Conservation (phyloP, 2,329 filamentous ascomycete genomes). For the Fonsecaea multimorphosa region DNA sequence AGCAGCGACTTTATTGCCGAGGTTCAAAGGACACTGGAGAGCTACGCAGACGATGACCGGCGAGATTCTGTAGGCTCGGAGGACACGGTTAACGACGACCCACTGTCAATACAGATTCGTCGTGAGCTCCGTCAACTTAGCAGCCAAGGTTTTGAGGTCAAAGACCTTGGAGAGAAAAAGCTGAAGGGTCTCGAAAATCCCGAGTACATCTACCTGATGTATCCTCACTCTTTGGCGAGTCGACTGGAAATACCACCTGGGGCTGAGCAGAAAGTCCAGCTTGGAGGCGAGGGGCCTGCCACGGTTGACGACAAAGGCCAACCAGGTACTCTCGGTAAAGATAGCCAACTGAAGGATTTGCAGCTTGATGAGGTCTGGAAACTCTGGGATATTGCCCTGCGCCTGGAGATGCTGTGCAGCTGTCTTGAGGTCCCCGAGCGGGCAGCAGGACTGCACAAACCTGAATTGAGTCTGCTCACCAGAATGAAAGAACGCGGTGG, state of each 20-base stretch:
- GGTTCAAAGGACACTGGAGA: slow-evolving; percentile 87
- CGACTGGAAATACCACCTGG: slow-evolving; percentile 56
- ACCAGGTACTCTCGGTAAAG: slow-evolving; percentile 67
- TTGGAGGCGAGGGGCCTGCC: slow-evolving; percentile 50
- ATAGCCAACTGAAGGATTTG: slow-evolving; percentile 70
- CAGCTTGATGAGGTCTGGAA: slow-evolving; percentile 87
- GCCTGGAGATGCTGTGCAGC: slow-evolving; percentile 92
- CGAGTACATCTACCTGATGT: slow-evolving; percentile 93
- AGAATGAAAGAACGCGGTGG: slow-evolving; percentile 73
- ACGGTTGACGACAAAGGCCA: slow-evolving; percentile 44
- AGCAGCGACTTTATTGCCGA: slow-evolving; percentile 97
- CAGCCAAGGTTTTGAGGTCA: slow-evolving; percentile 93
- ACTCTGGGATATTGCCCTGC: slow-evolving; percentile 85
- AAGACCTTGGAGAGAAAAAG: slow-evolving; percentile 92
- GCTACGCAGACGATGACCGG: slow-evolving; percentile 83
- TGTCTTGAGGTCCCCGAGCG: slow-evolving; percentile 71
- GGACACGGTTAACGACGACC: slow-evolving; percentile 76
- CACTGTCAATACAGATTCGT: slow-evolving; percentile 75
- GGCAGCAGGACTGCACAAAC: slow-evolving; percentile 70
- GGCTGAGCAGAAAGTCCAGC: slow-evolving; percentile 37
- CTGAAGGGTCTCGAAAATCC: slow-evolving; percentile 97
- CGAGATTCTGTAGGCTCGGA: slow-evolving; percentile 72
- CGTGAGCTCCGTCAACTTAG: slow-evolving; percentile 86
- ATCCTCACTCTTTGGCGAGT: slow-evolving; percentile 84
- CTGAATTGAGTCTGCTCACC: slow-evolving; percentile 83